Conservation (phyloP, 1,139 yeast species). For the Trichomonascaceae sp. region DNA sequence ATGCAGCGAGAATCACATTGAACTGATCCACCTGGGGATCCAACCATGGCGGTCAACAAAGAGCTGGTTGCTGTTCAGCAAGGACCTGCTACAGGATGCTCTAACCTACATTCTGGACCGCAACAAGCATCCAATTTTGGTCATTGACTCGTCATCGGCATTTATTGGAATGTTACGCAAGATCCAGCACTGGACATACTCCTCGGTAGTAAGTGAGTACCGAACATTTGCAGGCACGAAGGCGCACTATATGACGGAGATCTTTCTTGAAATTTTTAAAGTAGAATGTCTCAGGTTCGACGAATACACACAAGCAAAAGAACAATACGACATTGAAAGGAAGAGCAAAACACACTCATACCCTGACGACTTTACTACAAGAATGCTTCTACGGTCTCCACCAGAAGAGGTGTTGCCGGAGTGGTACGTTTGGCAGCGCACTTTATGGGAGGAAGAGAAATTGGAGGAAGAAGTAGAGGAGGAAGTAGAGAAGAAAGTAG, state of each 20-base stretch:
- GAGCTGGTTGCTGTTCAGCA: slow-evolving; percentile 22
- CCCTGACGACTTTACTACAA: not conserved
- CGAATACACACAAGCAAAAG: slow-evolving; percentile 3
- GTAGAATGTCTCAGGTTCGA: slow-evolving; percentile 12
- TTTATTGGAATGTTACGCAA: slow-evolving; percentile 69
- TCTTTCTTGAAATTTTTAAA: slow-evolving; percentile 60
- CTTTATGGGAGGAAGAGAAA: not conserved
- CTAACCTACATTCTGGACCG: slow-evolving; percentile 41
- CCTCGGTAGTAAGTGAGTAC: slow-evolving; percentile 75
- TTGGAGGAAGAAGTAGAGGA: not conserved
- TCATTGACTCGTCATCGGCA: slow-evolving; percentile 72
- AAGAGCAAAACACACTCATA: not conserved
- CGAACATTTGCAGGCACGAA: slow-evolving; percentile 63
- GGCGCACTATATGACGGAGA: slow-evolving; percentile 68
- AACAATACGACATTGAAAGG: not conserved
- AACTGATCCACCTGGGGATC: slow-evolving; percentile 25
- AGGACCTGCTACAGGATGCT: slow-evolving; percentile 24
- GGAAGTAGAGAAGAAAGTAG: not conserved
- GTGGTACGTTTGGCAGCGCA: slow-evolving; percentile 41
- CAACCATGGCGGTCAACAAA: slow-evolving; percentile 26
- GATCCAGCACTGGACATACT: slow-evolving; percentile 79
- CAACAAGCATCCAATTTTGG: slow-evolving; percentile 51
- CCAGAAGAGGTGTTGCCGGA: slow-evolving; percentile 47
- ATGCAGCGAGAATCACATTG: slow-evolving; percentile 25
- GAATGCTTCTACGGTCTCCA: slow-evolving; percentile 32